phyloP scores from a whole-genome alignment of 2,329 filamentous ascomycete genomes.

The Xylariales sp. region DNA sequence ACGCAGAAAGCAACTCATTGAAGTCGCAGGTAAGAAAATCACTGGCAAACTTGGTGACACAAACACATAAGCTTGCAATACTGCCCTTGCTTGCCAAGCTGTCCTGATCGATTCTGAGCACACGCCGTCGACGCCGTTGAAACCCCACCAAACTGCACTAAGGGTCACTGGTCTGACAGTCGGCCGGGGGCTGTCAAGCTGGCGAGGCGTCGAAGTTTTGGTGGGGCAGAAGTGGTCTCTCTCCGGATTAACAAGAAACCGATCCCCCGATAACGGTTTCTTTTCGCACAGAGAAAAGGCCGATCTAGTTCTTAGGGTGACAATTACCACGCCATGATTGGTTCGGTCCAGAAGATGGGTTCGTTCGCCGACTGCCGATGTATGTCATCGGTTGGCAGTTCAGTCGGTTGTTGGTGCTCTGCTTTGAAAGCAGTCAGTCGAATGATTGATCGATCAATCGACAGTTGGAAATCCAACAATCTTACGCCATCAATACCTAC shows the following conservation, averaged over 20 bases:
- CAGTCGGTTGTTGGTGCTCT: not conserved
- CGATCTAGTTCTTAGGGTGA: not conserved
- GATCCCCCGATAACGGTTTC: not conserved
- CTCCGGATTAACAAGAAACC: conserved; percentile 1
- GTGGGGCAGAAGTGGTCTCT: not conserved
- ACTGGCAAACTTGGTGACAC: not conserved
- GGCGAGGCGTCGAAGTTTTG: no score
- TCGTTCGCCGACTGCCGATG: conserved; percentile 1
- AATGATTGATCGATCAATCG: conserved; percentile 6
- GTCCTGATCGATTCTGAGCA: conserved; percentile 6
- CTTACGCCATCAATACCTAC: no score
- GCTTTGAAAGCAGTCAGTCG: conserved; percentile 10
- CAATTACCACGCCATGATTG: conserved; percentile 7
- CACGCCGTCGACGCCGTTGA: not conserved
- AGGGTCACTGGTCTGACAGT: no score
- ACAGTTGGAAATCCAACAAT: no score
- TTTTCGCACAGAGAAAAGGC: no score
- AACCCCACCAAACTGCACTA: no score
- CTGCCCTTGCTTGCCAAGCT: conserved; percentile 8
- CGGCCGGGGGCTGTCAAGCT: no score
- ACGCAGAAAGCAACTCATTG: not conserved
- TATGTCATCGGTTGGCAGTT: conserved; percentile 8
- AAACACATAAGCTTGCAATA: not conserved
- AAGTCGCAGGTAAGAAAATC: not conserved
- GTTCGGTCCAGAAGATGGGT: not conserved